Percentiles rank a stretch among this genome's conserved stretches.
These are phyloP conservation scores for Apiotrichum gracile DNA, from an alignment of 1,284 basidiomycete genomes.

Conservation along the genomic window DNA sequence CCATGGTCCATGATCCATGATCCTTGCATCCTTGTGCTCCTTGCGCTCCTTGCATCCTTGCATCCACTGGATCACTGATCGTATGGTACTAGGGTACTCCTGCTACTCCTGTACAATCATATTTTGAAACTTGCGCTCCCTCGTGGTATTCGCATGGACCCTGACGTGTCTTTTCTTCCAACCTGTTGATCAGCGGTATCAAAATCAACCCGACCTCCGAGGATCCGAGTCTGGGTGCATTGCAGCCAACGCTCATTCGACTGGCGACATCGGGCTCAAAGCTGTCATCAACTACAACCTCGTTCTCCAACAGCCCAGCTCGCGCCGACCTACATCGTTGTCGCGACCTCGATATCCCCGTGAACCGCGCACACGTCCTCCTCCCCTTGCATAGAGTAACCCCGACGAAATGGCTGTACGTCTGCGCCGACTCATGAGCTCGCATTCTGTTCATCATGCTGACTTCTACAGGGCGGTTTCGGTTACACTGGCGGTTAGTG, in stretches of 20 bases:
- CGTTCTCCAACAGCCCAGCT: background rate
- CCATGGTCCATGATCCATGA: too few species aligned
- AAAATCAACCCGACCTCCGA: background rate
- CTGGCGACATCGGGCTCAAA: background rate
- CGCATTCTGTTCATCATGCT: background rate
- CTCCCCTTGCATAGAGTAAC: too few species aligned
- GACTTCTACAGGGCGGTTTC: constrained; percentile 53
- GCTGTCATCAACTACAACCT: background rate
- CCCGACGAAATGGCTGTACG: constrained; percentile 2
- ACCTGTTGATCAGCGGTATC: background rate
- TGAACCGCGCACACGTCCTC: background rate
- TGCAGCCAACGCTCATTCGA: background rate
- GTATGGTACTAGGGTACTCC: too few species aligned
- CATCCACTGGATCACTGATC: too few species aligned
- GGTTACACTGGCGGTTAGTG: constrained; percentile 60
- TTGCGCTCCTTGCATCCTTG: too few species aligned
- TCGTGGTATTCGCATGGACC: background rate
- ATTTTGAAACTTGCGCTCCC: too few species aligned
- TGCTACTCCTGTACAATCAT: too few species aligned
- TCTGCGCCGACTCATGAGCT: background rate
- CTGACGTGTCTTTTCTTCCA: background rate
- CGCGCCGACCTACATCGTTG: background rate
- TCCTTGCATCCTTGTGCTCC: too few species aligned
- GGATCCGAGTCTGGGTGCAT: background rate
- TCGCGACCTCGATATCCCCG: background rate